Conservation (phyloP, 2,329 filamentous ascomycete species). For the Diaporthe destruens region DNA sequence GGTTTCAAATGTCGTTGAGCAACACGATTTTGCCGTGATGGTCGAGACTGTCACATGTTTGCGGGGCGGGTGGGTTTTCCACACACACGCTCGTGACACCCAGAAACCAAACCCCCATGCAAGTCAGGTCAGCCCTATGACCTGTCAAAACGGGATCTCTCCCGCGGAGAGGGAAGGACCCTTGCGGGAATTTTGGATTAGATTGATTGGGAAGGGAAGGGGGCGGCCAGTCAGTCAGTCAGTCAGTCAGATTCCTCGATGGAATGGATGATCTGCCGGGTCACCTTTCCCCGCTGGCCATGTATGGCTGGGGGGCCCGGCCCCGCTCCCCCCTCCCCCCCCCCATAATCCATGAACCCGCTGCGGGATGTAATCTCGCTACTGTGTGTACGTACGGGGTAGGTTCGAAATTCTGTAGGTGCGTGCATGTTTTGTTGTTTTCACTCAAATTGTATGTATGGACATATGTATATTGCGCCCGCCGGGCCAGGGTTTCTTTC, state of each 20-base stretch:
- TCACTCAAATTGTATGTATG: too few species aligned
- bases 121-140: constrained; percentile 28
- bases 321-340: too few species aligned
- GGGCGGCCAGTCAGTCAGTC: too few species aligned
- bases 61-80: neutral
- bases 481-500: too few species aligned
- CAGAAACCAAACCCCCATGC: neutral
- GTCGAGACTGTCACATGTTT: too few species aligned
- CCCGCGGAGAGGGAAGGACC: neutral
- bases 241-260: too few species aligned
- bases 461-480: too few species aligned
- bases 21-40: too few species aligned
- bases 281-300: neutral
- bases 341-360: constrained; percentile 14
- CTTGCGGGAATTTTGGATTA: neutral
- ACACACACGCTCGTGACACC: neutral
- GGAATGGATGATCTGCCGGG: neutral
- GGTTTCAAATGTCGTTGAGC: neutral
- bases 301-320: neutral
- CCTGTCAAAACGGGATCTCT: constrained; percentile 17
- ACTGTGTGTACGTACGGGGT: neutral
- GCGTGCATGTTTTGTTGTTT: neutral
- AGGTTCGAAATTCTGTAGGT: neutral
- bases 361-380: constrained; percentile 34
- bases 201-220: too few species aligned